phyloP scores from a whole-genome alignment of 371 early-diverging fungal species.

The Amoeboaphelidium protococcarum region DNA sequence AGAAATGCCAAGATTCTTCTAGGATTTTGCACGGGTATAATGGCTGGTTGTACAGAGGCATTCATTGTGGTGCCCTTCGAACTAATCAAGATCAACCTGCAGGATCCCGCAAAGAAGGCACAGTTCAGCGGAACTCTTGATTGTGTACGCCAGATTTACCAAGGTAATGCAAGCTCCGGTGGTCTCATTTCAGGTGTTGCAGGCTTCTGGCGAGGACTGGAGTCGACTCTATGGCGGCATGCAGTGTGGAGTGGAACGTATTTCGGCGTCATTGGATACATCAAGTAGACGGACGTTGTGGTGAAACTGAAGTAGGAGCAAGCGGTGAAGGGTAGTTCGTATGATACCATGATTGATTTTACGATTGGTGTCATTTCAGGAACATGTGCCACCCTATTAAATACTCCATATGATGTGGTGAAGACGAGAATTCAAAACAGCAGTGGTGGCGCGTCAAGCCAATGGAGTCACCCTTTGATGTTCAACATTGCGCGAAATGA shows the following conservation, averaged over 20 bases:
- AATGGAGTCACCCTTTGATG: slow-evolving; percentile 65
- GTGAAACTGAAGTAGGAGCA: too few species aligned
- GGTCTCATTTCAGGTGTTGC: too few species aligned
- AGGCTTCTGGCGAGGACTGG: slow-evolving; percentile 76
- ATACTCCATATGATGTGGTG: slow-evolving; percentile 91
- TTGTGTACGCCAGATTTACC: slow-evolving; percentile 37
- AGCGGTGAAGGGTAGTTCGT: too few species aligned
- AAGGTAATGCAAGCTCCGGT: too few species aligned
- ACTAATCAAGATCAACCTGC: slow-evolving; percentile 79
- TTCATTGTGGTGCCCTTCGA: slow-evolving; percentile 71
- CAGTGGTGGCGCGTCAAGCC: too few species aligned
- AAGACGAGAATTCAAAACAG: slow-evolving; percentile 87
- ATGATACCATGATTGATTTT: slow-evolving; percentile 66
- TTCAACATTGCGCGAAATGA: slow-evolving; percentile 64
- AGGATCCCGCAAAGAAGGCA: slow-evolving; percentile 12
- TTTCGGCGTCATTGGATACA: slow-evolving; percentile 7
- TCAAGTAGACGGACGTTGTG: slow-evolving; percentile 2
- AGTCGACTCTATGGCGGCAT: slow-evolving; percentile 84
- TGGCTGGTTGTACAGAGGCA: slow-evolving; percentile 81
- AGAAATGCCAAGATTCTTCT: slow-evolving; percentile 12
- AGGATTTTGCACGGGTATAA: slow-evolving; percentile 65
- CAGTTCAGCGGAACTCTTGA: slow-evolving; percentile 39
- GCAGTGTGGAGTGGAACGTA: slow-evolving; percentile 11
- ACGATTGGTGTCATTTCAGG: slow-evolving; percentile 84
- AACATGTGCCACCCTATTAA: slow-evolving; percentile 71